A percentile compares a stretch with the other conserved stretches of the same genome.
Evolutionary conservation across 306 rosid genomes (phyloP).

Genomic region (Oemleria cerasiformis): DNA sequence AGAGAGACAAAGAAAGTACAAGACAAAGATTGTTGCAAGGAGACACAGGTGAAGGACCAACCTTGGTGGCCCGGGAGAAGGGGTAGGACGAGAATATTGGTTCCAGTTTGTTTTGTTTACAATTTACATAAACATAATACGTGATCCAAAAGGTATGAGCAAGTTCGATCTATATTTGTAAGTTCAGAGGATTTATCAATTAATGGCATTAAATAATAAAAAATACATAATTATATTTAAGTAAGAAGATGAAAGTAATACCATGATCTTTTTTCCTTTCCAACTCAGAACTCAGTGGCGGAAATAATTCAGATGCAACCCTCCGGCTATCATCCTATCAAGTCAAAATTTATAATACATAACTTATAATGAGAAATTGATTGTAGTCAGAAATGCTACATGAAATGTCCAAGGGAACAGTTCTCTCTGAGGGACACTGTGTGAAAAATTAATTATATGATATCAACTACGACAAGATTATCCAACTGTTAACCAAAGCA

Average conservation of each 20-base stretch:
- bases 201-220: conserved; percentile 1
- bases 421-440: no score
- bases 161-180: not conserved
- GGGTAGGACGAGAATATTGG: no score
- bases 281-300: conserved; percentile 55
- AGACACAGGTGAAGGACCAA: no score
- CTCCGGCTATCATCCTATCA: conserved; percentile 84
- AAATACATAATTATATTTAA: not conserved
- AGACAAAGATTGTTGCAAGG: no score
- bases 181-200: conserved; percentile 1
- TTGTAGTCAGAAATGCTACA: not conserved
- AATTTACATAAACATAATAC: no score
- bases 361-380: conserved; percentile 14
- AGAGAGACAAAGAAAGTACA: no score
- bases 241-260: conserved; percentile 30
- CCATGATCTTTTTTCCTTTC: conserved; percentile 88
- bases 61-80: no score
- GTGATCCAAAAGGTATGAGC: no score
- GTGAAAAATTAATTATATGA: no score
- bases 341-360: conserved; percentile 20
- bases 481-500: not conserved
- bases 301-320: conserved; percentile 75
- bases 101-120: no score
- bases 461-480: no score
- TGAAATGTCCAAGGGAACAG: not conserved